These are phyloP conservation scores for Aspergillus caelatus DNA, from an alignment of 2,329 filamentous ascomycete species.

Conservation along the genomic window DNA sequence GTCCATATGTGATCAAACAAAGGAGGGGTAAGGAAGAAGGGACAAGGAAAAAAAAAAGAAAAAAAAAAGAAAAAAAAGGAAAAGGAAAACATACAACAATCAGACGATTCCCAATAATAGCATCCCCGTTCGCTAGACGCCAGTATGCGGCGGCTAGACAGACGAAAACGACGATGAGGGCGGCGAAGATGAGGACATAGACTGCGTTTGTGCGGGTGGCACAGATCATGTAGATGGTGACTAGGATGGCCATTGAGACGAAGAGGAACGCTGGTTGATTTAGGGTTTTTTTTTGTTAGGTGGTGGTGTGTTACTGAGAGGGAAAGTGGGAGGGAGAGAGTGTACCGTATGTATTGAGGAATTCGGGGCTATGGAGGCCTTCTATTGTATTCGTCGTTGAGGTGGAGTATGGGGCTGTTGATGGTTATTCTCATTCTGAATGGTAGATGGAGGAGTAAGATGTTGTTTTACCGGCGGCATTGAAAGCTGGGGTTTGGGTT, in stretches of 20 bases:
- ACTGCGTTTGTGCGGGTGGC: constrained; percentile 71
- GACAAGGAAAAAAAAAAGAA: too few relatives aligned
- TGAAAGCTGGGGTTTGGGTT: constrained; percentile 58
- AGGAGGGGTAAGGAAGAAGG: background rate
- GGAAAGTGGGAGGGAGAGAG: too few relatives aligned
- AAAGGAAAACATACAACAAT: background rate
- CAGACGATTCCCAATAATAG: background rate
- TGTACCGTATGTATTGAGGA: constrained; percentile 30
- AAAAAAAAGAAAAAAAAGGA: too few relatives aligned
- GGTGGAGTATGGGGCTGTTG: constrained; percentile 29
- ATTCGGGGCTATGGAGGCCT: constrained; percentile 24
- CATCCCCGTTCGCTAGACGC: constrained; percentile 51
- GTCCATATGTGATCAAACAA: fast-evolving
- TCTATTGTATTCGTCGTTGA: constrained; percentile 27
- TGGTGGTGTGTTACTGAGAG: background rate
- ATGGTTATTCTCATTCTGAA: background rate
- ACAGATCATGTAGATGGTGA: constrained; percentile 69
- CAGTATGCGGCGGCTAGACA: constrained; percentile 65
- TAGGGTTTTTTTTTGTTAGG: background rate
- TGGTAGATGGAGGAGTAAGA: background rate
- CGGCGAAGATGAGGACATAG: constrained; percentile 70
- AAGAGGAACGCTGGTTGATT: constrained; percentile 57
- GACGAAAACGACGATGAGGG: constrained; percentile 61
- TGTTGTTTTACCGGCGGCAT: constrained; percentile 49
- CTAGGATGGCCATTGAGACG: constrained; percentile 68